phyloP scores from a whole-genome alignment of 2,329 filamentous ascomycete genomes.

The Alternaria triticina region DNA sequence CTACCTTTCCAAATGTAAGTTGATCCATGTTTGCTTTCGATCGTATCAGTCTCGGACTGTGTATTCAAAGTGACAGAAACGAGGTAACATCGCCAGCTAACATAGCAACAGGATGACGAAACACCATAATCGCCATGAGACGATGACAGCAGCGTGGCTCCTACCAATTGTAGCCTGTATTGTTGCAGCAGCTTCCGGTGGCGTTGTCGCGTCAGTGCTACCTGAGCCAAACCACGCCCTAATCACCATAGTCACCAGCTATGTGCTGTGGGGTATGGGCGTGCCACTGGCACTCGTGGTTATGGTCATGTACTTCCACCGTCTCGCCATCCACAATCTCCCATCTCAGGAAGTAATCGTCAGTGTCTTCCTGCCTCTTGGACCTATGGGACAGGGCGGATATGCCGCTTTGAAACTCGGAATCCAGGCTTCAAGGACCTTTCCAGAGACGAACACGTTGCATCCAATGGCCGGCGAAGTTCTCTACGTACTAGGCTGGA shows the following conservation, averaged over 20 bases:
- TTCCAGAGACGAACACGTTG: constrained; percentile 48
- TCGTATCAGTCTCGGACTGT: neutral
- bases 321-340: constrained; percentile 69
- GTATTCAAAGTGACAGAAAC: too few species aligned
- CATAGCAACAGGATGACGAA: constrained; percentile 31
- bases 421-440: constrained; percentile 51
- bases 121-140: constrained; percentile 33
- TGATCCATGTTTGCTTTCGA: neutral
- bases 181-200: constrained; percentile 69
- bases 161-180: constrained; percentile 71
- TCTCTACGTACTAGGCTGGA: constrained; percentile 64
- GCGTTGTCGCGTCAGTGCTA: constrained; percentile 65
- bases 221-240: constrained; percentile 62
- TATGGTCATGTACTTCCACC: constrained; percentile 72
- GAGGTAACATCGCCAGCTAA: neutral
- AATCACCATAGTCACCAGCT: constrained; percentile 67
- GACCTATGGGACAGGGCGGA: constrained; percentile 70
- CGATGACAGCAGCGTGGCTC: constrained; percentile 69
- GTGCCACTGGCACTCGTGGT: constrained; percentile 65
- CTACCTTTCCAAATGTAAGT: constrained; percentile 37
- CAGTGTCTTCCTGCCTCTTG: constrained; percentile 70
- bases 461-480: constrained; percentile 57
- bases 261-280: constrained; percentile 72
- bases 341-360: constrained; percentile 71
- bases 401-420: constrained; percentile 63